Percentiles rank a stretch among this genome's conserved stretches.
Conservation (phyloP, 108 stramenopile species). For the Aurantiochytrium sp. region DNA sequence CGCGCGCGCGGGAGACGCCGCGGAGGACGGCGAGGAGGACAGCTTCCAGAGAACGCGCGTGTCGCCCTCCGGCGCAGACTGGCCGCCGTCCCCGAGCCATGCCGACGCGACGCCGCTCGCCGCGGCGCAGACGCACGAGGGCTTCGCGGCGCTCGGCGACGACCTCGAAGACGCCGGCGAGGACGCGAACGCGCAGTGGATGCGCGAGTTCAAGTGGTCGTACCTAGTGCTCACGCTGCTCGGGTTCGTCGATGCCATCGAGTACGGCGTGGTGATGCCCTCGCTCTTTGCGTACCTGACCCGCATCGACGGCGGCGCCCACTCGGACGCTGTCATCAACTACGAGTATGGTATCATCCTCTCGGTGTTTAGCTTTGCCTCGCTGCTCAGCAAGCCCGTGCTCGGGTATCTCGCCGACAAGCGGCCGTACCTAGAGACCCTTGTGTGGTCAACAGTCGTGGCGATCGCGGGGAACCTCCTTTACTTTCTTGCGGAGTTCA, state of each 20-base stretch:
- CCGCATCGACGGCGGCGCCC: not conserved
- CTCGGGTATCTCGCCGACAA: conserved; percentile 7
- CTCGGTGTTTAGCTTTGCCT: not conserved
- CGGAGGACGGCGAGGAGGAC: not conserved
- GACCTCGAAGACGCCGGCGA: not conserved
- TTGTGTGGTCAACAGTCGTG: not conserved
- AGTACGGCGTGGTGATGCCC: conserved; percentile 14
- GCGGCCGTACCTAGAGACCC: not conserved
- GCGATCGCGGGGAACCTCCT: not conserved
- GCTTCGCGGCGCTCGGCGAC: not conserved
- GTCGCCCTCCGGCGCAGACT: not conserved
- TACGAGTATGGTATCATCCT: not conserved
- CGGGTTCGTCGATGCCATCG: not conserved
- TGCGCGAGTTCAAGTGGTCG: not conserved
- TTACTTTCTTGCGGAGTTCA: not conserved
- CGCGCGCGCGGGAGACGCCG: no score
- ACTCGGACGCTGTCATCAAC: not conserved
- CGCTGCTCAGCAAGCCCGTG: not conserved
- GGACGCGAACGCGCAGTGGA: not conserved
- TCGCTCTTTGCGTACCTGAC: not conserved
- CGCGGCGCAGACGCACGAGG: not conserved
- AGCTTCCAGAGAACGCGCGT: not conserved
- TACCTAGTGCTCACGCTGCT: not conserved
- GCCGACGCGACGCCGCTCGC: not conserved
- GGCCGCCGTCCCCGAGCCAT: not conserved